A percentile compares a stretch with the other conserved stretches of the same genome.
Conservation (phyloP, 768 basidiomycete genomes). For the Tulasnella sp. region DNA sequence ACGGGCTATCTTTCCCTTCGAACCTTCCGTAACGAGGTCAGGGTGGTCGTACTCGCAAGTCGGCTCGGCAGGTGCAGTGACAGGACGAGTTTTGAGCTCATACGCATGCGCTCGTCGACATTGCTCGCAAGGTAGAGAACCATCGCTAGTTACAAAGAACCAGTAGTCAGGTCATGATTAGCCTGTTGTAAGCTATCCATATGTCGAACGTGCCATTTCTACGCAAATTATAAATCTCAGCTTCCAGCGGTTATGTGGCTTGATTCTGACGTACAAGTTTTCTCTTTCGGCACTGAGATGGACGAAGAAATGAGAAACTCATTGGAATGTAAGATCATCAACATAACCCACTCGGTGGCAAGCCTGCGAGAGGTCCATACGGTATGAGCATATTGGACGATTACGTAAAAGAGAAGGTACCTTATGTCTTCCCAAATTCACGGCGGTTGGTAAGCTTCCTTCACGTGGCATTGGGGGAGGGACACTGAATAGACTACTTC, state of each 20-base stretch:
- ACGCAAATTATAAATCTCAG: neutral
- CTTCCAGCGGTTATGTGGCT: neutral
- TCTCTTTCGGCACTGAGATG: neutral
- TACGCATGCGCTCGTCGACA: slow-evolving; percentile 26
- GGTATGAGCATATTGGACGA: neutral
- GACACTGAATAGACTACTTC: slow-evolving; percentile 23
- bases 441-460: neutral
- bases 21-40: slow-evolving; percentile 17
- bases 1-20: slow-evolving; percentile 12
- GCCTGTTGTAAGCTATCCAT: neutral
- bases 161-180: neutral
- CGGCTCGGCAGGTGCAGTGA: neutral
- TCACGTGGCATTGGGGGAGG: neutral
- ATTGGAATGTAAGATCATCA: neutral
- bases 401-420: neutral
- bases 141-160: neutral
- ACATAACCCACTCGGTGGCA: slow-evolving; percentile 17
- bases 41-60: slow-evolving; percentile 26
- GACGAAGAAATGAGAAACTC: neutral
- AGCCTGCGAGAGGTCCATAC: neutral
- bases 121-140: neutral
- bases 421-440: neutral
- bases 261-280: neutral
- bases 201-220: neutral
- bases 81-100: slow-evolving; percentile 19